A percentile compares a stretch with the other conserved stretches of the same genome.
phyloP scores from a whole-genome alignment of 108 stramenopile genomes.

The Cyclotella kingstonii region DNA sequence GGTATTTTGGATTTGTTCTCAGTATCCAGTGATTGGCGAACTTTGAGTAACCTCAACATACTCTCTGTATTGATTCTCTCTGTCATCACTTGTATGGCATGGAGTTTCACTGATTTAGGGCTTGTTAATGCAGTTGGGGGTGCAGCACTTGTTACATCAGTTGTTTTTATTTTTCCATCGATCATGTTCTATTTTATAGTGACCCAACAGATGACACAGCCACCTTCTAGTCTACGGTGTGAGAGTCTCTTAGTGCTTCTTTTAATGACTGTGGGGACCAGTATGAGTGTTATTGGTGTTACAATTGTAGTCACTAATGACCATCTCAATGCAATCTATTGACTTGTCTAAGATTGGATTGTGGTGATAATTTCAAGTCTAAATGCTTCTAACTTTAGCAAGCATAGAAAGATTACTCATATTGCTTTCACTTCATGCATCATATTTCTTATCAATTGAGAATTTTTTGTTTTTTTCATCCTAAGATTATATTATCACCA shows the following conservation, averaged over 20 bases:
- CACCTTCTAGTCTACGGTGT: constrained; percentile 5
- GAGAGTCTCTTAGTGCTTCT: constrained; percentile 17
- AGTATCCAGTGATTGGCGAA: constrained; percentile 43
- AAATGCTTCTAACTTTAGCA: too few species aligned
- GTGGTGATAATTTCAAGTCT: too few species aligned
- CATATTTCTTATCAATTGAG: too few species aligned
- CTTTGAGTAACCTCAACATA: constrained; percentile 44
- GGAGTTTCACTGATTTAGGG: constrained; percentile 55
- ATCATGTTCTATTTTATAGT: constrained; percentile 58
- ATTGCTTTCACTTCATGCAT: too few species aligned
- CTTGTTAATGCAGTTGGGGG: constrained; percentile 78
- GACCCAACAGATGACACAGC: neutral
- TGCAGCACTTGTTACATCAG: constrained; percentile 69
- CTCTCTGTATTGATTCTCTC: constrained; percentile 46
- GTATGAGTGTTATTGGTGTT: constrained; percentile 16
- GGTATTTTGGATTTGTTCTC: constrained; percentile 57
- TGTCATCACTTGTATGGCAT: constrained; percentile 43
- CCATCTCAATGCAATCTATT: too few species aligned
- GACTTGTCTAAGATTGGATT: too few species aligned
- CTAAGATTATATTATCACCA: too few species aligned
- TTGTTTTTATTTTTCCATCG: constrained; percentile 86
- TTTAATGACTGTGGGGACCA: constrained; percentile 15
- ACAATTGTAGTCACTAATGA: neutral
- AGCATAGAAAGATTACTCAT: too few species aligned
- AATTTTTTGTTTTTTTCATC: too few species aligned